phyloP scores from a whole-genome alignment of 768 basidiomycete genomes.

The Psilocybe cubensis region DNA sequence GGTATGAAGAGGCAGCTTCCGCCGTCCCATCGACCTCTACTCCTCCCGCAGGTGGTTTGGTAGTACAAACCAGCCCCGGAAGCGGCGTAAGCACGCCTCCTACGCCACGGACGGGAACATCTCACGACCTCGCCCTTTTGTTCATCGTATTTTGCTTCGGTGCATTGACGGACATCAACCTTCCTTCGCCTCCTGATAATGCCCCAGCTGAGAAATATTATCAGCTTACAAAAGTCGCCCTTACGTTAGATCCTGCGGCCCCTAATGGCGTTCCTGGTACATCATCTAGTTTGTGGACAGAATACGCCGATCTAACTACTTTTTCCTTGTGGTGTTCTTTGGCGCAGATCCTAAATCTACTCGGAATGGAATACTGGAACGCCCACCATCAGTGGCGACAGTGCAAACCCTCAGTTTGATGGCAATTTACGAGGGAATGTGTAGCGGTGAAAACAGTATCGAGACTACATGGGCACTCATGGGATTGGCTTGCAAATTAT shows the following conservation, averaged over 20 bases:
- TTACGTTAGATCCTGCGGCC: slow-evolving; percentile 61
- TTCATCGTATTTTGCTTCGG: slow-evolving; percentile 69
- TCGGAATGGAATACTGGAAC: slow-evolving; percentile 50
- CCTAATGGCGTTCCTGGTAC: slow-evolving; percentile 15
- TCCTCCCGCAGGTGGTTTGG: slow-evolving; percentile 15
- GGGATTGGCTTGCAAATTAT: slow-evolving; percentile 65
- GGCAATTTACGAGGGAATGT: slow-evolving; percentile 73
- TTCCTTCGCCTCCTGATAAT: slow-evolving; percentile 58
- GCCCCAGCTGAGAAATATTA: slow-evolving; percentile 56
- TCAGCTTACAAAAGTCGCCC: slow-evolving; percentile 63
- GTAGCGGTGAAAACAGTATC: slow-evolving; percentile 69
- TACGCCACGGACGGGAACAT: slow-evolving; percentile 16
- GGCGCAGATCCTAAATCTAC: slow-evolving; percentile 21
- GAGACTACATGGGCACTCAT: slow-evolving; percentile 71
- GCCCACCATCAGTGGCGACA: slow-evolving; percentile 72
- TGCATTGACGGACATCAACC: slow-evolving; percentile 55
- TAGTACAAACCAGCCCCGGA: slow-evolving; percentile 7
- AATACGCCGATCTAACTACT: neutral
- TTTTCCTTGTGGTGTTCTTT: neutral
- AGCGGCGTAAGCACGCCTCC: neutral
- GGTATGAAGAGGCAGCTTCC: slow-evolving; percentile 56
- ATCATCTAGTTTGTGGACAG: neutral
- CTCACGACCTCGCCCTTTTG: slow-evolving; percentile 67
- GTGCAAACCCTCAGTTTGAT: slow-evolving; percentile 69
- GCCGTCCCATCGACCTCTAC: slow-evolving; percentile 10